Base-by-base conservation (phyloP, 768 basidiomycete species). In the Mycena sanguinolenta region DNA sequence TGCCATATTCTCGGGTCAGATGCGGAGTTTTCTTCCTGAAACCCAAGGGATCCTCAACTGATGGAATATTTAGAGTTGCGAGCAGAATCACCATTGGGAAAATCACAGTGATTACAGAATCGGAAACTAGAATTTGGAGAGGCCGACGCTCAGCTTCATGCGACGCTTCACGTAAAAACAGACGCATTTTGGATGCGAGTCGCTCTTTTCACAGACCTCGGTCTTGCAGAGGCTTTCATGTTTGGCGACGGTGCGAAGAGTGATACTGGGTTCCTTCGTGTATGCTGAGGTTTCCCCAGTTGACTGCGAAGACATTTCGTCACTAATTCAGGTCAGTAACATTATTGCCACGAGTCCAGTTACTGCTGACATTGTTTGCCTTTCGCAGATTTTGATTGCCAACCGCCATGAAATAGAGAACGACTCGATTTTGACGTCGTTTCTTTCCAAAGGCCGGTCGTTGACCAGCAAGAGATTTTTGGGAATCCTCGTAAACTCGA, bases 401-500 rank as follows among this genome's bases (percentile, higher is more conserved):
- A 73, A 73, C 69, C 69, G 72, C 12, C 50, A 34, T 5, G 65
- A 44, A 23, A 57, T 73, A 4, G 32, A 21, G 19, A 65, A 58
- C 9, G 61, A 70, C 44, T 64, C 72, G 1, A 46, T 73, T 23
- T 55, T 52, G 50, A 9, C 50, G 10, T 25, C 50, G 23, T 10
- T 27, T 0, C 50, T 52, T 14, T 8, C 25, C 8, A 52, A 52
- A 27, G 27, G 50, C 19, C 27, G 27, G 6, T 52, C 25, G 25
- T 14, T 52, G 27, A 52, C 16, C 25, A 52, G 27, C 50, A 52
- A 14, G 12, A 52, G 27, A 30, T 84, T 88, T 63, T 80, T 85
- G 66, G 86, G 86, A 73, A 83, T 83, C 23, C 78, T 89, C 42
- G 75, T 79, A 25, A 86, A 85, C 74, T 81, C 84, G 19, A 78